Evolutionary conservation across 2,329 filamentous ascomycete genomes (phyloP), one percentile per base, ranked within the genome.

Genomic region (Dothidotthia symphoricarpi): DNA sequence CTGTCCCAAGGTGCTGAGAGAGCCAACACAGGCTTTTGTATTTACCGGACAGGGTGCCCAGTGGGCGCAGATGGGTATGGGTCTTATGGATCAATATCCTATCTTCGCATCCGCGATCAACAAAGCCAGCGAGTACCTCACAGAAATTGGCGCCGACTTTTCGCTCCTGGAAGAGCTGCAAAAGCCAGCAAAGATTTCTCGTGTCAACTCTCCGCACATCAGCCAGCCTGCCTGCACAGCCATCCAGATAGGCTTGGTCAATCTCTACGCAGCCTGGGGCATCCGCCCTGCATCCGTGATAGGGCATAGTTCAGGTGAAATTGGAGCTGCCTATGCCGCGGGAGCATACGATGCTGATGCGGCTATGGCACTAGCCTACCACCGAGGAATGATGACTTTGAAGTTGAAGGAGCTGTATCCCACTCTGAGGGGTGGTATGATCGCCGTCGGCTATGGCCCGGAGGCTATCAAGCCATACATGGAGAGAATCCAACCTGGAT

Each of bases 11-110:
- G n/a, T n/a, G n/a, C n/a, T n/a, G n/a, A n/a, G n/a, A n/a, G n/a
- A n/a, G n/a, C n/a, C n/a, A n/a, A n/a, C n/a, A n/a, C n/a, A n/a
- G n/a, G n/a, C n/a, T n/a, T 54, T 57, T 13, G 44, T 61, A 6
- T 63, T 61, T 29, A 62, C 57, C 1, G 60, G 60, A 3, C 60
- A 64, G 36, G 59, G 57, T 14, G 59, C 56, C 1, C 60, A 64
- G 19, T 63, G 53, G 43, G 19, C 24, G 1, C 31, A 27, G 8
- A 63, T 64, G 57, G 59, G 49, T 1, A 26, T 15, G 0, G 53
- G 51, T 10, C 45, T 61, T 0, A 31, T 55, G 7, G 15, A 37
- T 24, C 10, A 19, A 0, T 46, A 49, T 19, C 19, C 15, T 2
- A 19, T 47, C 6, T 61, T 24, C 11, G 35, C 26, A 51, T 50